A percentile compares a stretch with the other conserved stretches of the same genome.
phyloP scores from a whole-genome alignment of 768 basidiomycete genomes.

The Russula sp. region DNA sequence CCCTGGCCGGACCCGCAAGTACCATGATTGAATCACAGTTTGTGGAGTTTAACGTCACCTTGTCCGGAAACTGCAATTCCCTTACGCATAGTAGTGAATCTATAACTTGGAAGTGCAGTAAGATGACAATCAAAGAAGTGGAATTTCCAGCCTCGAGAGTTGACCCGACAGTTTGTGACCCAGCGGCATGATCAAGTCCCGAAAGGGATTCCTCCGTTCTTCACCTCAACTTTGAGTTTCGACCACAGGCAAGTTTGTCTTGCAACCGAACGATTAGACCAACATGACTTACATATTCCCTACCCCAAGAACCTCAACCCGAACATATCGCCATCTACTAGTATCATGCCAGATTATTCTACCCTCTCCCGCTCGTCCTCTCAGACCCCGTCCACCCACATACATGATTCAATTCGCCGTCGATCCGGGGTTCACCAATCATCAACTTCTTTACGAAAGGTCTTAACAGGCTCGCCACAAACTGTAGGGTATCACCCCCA shows the following conservation, averaged over 20 bases:
- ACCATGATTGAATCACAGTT: background rate
- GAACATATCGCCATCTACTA: background rate
- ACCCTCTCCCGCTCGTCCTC: slow-evolving; percentile 1
- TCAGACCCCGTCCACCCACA: background rate
- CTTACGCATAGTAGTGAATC: background rate
- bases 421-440: slow-evolving; percentile 2
- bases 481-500: no score
- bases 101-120: background rate
- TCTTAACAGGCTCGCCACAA: background rate
- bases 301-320: background rate
- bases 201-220: background rate
- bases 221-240: background rate
- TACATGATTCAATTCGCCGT: slow-evolving; percentile 5
- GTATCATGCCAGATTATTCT: slow-evolving; percentile 9
- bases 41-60: background rate
- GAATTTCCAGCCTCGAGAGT: background rate
- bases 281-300: background rate
- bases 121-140: background rate
- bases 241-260: background rate
- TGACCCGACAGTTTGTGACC: background rate
- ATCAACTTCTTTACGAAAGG: background rate
- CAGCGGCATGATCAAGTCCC: background rate
- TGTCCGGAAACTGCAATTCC: no score
- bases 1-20: background rate
- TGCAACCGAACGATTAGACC: background rate